Conservation (phyloP, 768 basidiomycete species). For the Xerocomellus amylosporus region DNA sequence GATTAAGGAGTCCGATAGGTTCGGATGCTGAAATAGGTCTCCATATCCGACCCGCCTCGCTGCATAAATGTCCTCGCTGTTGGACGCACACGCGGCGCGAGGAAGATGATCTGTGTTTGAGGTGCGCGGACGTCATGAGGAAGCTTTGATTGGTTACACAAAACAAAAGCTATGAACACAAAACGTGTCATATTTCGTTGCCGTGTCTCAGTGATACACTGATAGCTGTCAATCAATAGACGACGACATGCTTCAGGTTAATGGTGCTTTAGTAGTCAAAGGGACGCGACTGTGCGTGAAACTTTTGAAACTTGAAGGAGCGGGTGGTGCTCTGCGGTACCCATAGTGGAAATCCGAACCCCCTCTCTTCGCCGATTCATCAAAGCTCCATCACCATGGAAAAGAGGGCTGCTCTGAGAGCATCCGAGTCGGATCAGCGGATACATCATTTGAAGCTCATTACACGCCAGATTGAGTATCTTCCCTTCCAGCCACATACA, state of each 20-base stretch:
- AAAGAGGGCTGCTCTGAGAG: no score
- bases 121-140: slow-evolving; percentile 47
- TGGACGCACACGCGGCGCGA: slow-evolving; percentile 70
- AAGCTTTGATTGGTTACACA: slow-evolving; percentile 1
- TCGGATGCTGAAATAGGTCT: slow-evolving; percentile 37
- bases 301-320: no score
- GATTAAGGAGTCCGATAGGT: slow-evolving; percentile 1
- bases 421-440: no score
- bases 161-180: neutral
- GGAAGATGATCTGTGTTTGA: slow-evolving; percentile 55
- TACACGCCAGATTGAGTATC: no score
- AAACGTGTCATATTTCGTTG: neutral
- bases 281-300: no score
- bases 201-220: neutral
- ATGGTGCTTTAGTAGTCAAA: no score
- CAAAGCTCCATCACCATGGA: no score
- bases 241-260: neutral
- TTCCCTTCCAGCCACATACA: no score
- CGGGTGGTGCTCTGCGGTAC: no score
- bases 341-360: no score
- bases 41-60: slow-evolving; percentile 57
- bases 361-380: no score
- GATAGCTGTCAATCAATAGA: neutral
- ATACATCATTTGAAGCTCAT: no score
- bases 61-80: slow-evolving; percentile 84